A percentile compares a stretch with the other conserved stretches of the same genome.
These are phyloP conservation scores for Phaffomyces thermotolerans DNA, from an alignment of 805 yeast species.

Conservation along the genomic window DNA sequence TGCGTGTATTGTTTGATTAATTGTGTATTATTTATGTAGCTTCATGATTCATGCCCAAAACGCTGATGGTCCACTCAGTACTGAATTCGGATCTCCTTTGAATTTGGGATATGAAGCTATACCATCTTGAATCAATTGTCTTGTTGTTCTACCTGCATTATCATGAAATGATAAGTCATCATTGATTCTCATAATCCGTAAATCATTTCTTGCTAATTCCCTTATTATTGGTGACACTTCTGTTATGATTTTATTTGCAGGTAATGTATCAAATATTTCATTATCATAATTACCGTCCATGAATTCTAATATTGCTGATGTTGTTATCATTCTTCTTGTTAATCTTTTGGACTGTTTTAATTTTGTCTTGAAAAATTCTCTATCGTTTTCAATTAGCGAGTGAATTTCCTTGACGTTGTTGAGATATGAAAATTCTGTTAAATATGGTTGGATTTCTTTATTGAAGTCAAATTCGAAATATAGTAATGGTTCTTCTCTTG, in stretches of 20 bases:
- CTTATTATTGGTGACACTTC: conserved; percentile 22
- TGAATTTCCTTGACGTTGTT: neutral
- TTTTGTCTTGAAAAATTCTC: conserved; percentile 11
- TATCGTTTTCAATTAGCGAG: conserved; percentile 10
- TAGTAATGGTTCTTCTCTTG: conserved; percentile 21
- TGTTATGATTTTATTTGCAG: conserved; percentile 5
- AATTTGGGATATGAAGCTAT: neutral
- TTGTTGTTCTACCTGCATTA: neutral
- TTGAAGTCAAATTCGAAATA: conserved; percentile 36
- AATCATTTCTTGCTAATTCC: conserved; percentile 18
- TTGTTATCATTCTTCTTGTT: conserved; percentile 8
- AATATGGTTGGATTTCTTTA: neutral
- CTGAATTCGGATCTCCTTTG: neutral
- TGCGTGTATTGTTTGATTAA: too few relatives aligned
- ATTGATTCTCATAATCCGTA: conserved; percentile 1
- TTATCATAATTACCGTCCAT: conserved; percentile 7
- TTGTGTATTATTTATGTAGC: too few relatives aligned
- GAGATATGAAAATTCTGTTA: conserved; percentile 6
- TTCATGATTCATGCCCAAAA: conserved; percentile 2
- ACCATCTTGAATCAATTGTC: conserved; percentile 1
- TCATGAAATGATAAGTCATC: neutral
- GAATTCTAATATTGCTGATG: conserved; percentile 4
- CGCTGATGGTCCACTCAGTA: conserved; percentile 5
- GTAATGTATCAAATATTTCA: conserved; percentile 12
- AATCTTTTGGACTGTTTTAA: conserved; percentile 8